These are phyloP conservation scores for Suhomyces maxii DNA, from an alignment of 1,139 yeast species.

Conservation along the genomic window DNA sequence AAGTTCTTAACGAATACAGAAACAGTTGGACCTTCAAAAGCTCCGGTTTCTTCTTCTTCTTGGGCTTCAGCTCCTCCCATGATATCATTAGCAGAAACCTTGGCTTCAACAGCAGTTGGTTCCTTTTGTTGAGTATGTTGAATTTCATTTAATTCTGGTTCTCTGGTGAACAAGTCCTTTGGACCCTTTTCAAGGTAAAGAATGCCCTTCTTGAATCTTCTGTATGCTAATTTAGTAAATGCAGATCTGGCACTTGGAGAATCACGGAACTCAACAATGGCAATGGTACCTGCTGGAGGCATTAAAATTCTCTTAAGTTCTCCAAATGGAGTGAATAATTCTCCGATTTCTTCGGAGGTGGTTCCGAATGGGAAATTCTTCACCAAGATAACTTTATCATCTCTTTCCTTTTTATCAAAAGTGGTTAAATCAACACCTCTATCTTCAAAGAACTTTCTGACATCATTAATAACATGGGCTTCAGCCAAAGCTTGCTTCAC, in stretches of 20 bases:
- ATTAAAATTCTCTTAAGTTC: slow-evolving; percentile 75
- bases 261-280: slow-evolving; percentile 89
- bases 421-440: slow-evolving; percentile 82
- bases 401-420: slow-evolving; percentile 72
- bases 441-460: slow-evolving; percentile 78
- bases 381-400: slow-evolving; percentile 77
- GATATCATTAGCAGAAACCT: slow-evolving; percentile 42
- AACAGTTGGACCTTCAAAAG: slow-evolving; percentile 66
- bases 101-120: slow-evolving; percentile 42
- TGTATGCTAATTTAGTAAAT: slow-evolving; percentile 80
- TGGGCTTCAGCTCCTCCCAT: slow-evolving; percentile 31
- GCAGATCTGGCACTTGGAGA: slow-evolving; percentile 86
- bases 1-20: slow-evolving; percentile 90
- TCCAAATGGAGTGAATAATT: slow-evolving; percentile 77
- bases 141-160: slow-evolving; percentile 44
- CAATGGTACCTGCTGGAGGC: slow-evolving; percentile 98
- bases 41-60: slow-evolving; percentile 42
- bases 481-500: slow-evolving; percentile 98
- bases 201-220: slow-evolving; percentile 82
- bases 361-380: slow-evolving; percentile 93
- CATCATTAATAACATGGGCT: slow-evolving; percentile 92
- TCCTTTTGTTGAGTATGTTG: slow-evolving; percentile 13
- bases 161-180: slow-evolving; percentile 68
- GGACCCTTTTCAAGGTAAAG: slow-evolving; percentile 95
- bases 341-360: slow-evolving; percentile 74